Evolutionary conservation across 139 green algal genomes (phyloP), one percentile per base, ranked within the genome.

Genomic region (Chlorella sorokiniana): DNA sequence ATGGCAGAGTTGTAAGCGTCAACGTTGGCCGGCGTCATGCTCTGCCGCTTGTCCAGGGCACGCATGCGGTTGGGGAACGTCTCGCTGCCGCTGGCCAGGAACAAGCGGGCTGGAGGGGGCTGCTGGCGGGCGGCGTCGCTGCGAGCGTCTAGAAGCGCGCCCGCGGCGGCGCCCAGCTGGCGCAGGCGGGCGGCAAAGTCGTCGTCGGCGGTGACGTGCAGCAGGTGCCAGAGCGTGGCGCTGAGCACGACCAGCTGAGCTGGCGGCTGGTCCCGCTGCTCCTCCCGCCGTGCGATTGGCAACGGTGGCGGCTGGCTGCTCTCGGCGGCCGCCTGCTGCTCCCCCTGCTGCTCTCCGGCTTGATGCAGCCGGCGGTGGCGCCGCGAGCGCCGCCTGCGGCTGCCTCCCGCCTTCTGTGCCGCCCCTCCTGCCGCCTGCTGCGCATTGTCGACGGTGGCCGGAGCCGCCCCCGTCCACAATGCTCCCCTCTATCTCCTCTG

Each of bases 211-310:
- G 45, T 83, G 25, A 69, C n/a, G 37, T 76, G 65, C 37, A 83
- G 65, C 45, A 83, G 37, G 78, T 83, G 78, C 78, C 78, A 83
- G 7, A 83, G 78, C 11, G 65, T 68, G 45, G n/a, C n/a, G 64
- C 64, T 76, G 9, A 68, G 51, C 44, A 76, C 14, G 0, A 54
- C 78, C 23, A 76, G 67, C 63, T 45, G 63, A 31, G 23, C 40
- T 18, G 40, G 5, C 35, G 37, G 22, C 22, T 54, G 20, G 20
- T 20, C 40, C 67, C 35, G 16, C 25, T 54, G 25, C 37, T 59
- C 37, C 27, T 29, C 37, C 31, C 11, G 37, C 73, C 52, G 54
- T 27, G 18, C 16, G 20, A 29, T 42, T 10, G 41, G 37, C 51
- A 11, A n/a, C n/a, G n/a, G n/a, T n/a, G 4, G 22, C 3, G 7